Base-by-base conservation (phyloP, 1,139 yeast genomes). In the Sugiyamaella grinbergsii region DNA sequence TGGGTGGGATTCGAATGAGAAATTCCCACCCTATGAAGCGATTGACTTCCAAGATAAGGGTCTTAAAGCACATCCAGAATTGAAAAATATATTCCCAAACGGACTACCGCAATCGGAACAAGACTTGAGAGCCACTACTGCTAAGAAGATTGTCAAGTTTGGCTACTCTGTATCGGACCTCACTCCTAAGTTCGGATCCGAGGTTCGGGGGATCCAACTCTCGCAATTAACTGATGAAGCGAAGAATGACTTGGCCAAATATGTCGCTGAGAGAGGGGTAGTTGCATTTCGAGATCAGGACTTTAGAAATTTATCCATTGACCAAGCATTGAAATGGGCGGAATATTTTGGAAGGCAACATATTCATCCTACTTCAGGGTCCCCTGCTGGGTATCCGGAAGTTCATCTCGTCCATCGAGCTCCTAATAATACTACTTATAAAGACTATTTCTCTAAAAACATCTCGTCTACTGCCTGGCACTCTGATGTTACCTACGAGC, bases 211-310 rank as follows among this genome's bases (percentile, higher is more conserved):
- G 13, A 65, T 83, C 23, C 89, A 83, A 61, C 66, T 83, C 42
- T 79, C 85, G 2, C 63, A 74, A 54, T 70, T 83, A 51, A 65
- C 71, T 42, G 74, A 74, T 45, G 70, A 68, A 15, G 85, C 76
- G 18, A 81, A 79, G 61, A 80, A 83, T 63, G 89, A 83, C 59
- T 73, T 83, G 55, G 87, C 89, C 1, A 70, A 80, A 41, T 72
- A 74, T 36, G 84, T 80, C 39, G 88, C 84, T 22, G 78, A 81
- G 65, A 75, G 85, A 59, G 89, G 89, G 45, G 83, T 83, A 43
- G 81, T 80, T 32, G 78, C 81, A 1, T 82, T 83, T 67, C 75
- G 87, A 62, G 76, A 80, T 54, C 89, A 83, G 66, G 88, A 85
- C 61, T 75, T 84, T 57, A 77, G 79, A 47, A 71, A 73, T 20